phyloP scores from a whole-genome alignment of 352 stramenopile genomes.

The Thraustochytrium sp. region DNA sequence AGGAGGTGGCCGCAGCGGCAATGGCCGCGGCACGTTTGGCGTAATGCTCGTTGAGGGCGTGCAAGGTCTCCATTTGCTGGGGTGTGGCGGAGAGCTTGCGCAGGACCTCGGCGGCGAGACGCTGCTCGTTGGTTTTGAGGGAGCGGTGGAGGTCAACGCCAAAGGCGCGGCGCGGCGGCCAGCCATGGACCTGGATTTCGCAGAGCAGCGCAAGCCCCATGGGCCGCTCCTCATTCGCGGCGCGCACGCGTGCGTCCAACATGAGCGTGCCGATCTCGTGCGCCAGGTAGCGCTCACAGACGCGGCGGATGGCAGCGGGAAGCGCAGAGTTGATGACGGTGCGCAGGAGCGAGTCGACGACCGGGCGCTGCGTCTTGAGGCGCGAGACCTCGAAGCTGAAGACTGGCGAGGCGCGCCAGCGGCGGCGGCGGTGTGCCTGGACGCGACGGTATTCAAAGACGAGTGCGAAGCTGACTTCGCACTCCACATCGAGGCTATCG shows the following conservation, averaged over 20 bases:
- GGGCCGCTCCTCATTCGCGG: background rate
- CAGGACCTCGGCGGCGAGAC: background rate
- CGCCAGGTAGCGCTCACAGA: background rate
- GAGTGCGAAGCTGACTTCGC: slow-evolving; percentile 1
- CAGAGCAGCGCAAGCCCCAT: slow-evolving; percentile 17
- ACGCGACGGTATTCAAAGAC: background rate
- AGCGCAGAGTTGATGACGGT: slow-evolving; percentile 15
- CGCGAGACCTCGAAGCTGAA: background rate
- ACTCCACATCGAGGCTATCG: slow-evolving; percentile 22
- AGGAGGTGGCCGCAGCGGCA: background rate
- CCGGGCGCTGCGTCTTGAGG: background rate
- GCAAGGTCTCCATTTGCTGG: background rate
- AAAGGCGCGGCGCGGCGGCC: background rate
- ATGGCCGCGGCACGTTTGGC: background rate
- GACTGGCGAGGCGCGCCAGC: background rate
- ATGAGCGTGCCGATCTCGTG: background rate
- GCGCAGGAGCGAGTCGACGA: slow-evolving; percentile 1
- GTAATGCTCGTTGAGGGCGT: background rate
- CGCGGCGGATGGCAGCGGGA: background rate
- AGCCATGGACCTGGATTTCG: background rate
- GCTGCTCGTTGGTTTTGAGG: slow-evolving; percentile 12
- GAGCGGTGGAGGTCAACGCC: background rate
- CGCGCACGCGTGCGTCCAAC: background rate
- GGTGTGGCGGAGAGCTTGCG: background rate
- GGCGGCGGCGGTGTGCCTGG: background rate